Conservation (phyloP, 805 yeast genomes). For the Wickerhamiella azymoides region DNA sequence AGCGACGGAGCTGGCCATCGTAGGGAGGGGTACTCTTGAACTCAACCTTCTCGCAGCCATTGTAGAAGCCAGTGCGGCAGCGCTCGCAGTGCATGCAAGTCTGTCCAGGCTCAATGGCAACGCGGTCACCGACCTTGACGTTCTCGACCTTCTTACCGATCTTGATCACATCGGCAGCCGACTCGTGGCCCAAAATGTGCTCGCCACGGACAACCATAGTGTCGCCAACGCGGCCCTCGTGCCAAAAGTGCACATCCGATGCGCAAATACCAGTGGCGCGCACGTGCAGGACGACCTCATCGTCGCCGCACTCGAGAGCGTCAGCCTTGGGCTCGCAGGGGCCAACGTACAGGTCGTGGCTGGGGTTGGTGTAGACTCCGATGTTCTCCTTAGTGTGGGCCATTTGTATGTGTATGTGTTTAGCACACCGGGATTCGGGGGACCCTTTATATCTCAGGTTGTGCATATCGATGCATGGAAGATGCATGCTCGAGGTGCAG, state of each 20-base stretch:
- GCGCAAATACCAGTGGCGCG: slow-evolving; percentile 65
- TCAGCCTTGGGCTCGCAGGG: slow-evolving; percentile 21
- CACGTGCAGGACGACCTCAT: slow-evolving; percentile 41
- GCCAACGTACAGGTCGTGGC: slow-evolving; percentile 22
- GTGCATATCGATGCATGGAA: neutral
- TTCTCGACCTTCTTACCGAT: slow-evolving; percentile 37
- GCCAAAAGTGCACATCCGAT: slow-evolving; percentile 56
- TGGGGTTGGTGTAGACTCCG: slow-evolving; percentile 25
- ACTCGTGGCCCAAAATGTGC: slow-evolving; percentile 42
- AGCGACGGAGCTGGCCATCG: slow-evolving; percentile 26
- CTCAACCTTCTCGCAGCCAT: slow-evolving; percentile 26
- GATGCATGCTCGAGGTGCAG: neutral
- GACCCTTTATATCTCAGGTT: neutral
- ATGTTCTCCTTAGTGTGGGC: slow-evolving; percentile 14
- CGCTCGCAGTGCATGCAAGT: slow-evolving; percentile 32
- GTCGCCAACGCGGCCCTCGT: slow-evolving; percentile 46
- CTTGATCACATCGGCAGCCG: slow-evolving; percentile 37
- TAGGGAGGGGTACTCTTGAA: slow-evolving; percentile 29
- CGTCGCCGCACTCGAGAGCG: slow-evolving; percentile 23
- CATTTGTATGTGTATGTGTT: neutral
- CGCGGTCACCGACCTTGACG: slow-evolving; percentile 35
- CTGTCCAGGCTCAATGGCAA: slow-evolving; percentile 36
- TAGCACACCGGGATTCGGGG: neutral
- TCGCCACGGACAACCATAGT: slow-evolving; percentile 48
- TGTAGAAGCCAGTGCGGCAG: slow-evolving; percentile 26